Conservation (phyloP, 108 stramenopile species). For the Conticribra weissflogii region DNA sequence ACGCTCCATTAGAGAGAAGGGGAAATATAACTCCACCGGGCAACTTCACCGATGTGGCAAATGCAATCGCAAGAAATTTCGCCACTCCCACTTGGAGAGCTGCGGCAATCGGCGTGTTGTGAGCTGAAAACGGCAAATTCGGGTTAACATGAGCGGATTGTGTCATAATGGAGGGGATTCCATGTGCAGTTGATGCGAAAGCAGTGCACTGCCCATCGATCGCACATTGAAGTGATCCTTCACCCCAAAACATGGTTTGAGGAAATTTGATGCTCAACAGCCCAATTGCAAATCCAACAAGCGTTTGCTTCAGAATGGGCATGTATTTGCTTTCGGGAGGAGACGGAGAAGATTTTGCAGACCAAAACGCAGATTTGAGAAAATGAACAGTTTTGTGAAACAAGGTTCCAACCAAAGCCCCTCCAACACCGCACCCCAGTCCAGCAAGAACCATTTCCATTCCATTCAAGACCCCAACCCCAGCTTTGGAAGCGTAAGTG, state of each 20-base stretch:
- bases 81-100: constrained; percentile 62
- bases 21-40: constrained; percentile 56
- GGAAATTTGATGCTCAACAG: constrained; percentile 30
- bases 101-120: constrained; percentile 20
- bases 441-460: constrained; percentile 38
- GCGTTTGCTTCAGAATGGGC: constrained; percentile 38
- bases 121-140: constrained; percentile 37
- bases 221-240: constrained; percentile 45
- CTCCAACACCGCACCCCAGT: constrained; percentile 49
- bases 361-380: constrained; percentile 48
- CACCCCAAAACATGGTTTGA: constrained; percentile 59
- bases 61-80: constrained; percentile 60
- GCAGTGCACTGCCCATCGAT: constrained; percentile 55
- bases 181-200: constrained; percentile 56
- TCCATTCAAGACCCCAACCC: constrained; percentile 35
- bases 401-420: constrained; percentile 56
- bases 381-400: constrained; percentile 54
- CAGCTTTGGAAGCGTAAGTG: constrained; percentile 42
- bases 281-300: constrained; percentile 50
- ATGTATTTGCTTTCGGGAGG: constrained; percentile 11
- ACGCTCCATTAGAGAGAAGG: constrained; percentile 41
- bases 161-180: constrained; percentile 47
- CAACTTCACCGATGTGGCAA: constrained; percentile 47
- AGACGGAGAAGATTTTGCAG: constrained; percentile 1
- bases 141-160: constrained; percentile 51